phyloP scores from a whole-genome alignment of 2,329 filamentous ascomycete genomes.

The Pestalotiopsis sp. region DNA sequence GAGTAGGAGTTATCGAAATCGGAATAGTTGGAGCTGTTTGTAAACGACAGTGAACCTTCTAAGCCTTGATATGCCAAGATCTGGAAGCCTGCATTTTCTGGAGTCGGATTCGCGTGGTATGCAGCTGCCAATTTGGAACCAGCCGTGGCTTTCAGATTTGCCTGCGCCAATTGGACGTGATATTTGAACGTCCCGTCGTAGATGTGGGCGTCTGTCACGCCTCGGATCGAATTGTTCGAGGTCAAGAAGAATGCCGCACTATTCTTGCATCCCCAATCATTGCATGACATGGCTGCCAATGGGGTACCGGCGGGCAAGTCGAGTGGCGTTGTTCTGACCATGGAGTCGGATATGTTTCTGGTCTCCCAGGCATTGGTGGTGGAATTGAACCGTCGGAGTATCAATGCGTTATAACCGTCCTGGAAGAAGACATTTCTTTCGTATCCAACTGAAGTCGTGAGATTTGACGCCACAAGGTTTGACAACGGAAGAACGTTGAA shows the following conservation, averaged over 20 bases:
- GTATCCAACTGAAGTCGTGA: not conserved
- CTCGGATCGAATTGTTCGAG: not conserved
- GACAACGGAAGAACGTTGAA: not conserved
- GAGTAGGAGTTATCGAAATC: not conserved
- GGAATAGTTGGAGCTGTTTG: not conserved
- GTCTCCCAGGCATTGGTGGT: not conserved
- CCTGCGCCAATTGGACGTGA: not conserved
- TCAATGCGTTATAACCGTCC: not conserved
- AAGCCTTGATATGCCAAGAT: not conserved
- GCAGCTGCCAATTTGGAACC: not conserved
- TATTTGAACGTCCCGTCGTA: not conserved
- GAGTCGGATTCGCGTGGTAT: not conserved
- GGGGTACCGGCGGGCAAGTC: not conserved
- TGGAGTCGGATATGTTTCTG: not conserved
- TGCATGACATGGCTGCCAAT: not conserved
- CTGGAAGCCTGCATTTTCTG: not conserved
- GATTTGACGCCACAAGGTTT: not conserved
- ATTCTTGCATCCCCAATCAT: not conserved
- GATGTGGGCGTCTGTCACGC: not conserved
- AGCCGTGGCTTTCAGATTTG: not conserved
- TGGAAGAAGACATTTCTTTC: constrained; percentile 1
- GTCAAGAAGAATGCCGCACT: not conserved
- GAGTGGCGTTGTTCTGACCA: not conserved
- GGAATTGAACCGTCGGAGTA: not conserved
- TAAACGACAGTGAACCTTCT: not conserved